phyloP scores from a whole-genome alignment of 1,284 basidiomycete species.

The Marasmius sp. region DNA sequence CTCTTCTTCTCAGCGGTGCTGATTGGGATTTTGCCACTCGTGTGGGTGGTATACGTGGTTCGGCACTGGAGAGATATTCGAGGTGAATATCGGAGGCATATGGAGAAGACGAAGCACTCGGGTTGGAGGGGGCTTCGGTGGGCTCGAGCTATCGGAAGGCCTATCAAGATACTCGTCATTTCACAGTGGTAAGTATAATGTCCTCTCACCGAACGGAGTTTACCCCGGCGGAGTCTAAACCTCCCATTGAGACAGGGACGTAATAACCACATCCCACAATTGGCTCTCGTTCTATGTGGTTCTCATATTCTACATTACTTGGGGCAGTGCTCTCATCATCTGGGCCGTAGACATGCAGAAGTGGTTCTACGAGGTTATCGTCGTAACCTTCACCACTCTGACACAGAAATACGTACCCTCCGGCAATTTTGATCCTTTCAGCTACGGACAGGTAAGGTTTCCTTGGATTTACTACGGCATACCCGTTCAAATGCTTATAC shows the following conservation, averaged over 20 bases:
- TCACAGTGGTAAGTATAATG: conserved; percentile 9
- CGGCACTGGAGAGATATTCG: conserved; percentile 12
- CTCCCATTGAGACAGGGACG: conserved; percentile 1
- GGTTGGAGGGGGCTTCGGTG: conserved; percentile 6
- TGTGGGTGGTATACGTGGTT: conserved; percentile 11
- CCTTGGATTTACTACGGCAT: neutral
- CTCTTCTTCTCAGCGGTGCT: conserved; percentile 4
- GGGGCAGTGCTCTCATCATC: conserved; percentile 7
- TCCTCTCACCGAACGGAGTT: too few species aligned
- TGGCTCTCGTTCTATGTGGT: conserved; percentile 9
- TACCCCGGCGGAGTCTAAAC: neutral
- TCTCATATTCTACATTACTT: conserved; percentile 2
- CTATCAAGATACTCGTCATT: conserved; percentile 4
- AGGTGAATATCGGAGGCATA: conserved; percentile 10
- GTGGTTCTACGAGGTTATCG: conserved; percentile 4
- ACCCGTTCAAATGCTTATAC: neutral
- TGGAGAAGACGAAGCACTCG: conserved; percentile 2
- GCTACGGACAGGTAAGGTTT: conserved; percentile 10
- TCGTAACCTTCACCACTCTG: neutral
- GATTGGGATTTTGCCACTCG: neutral
- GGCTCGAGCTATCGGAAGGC: conserved; percentile 1
- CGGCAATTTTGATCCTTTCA: conserved; percentile 9
- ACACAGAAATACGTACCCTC: neutral
- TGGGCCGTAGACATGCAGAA: conserved; percentile 3
- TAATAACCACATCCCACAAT: conserved; percentile 8